Base-by-base conservation (phyloP, 1,284 basidiomycete genomes). In the Cutaneotrichosporon spelunceum region DNA sequence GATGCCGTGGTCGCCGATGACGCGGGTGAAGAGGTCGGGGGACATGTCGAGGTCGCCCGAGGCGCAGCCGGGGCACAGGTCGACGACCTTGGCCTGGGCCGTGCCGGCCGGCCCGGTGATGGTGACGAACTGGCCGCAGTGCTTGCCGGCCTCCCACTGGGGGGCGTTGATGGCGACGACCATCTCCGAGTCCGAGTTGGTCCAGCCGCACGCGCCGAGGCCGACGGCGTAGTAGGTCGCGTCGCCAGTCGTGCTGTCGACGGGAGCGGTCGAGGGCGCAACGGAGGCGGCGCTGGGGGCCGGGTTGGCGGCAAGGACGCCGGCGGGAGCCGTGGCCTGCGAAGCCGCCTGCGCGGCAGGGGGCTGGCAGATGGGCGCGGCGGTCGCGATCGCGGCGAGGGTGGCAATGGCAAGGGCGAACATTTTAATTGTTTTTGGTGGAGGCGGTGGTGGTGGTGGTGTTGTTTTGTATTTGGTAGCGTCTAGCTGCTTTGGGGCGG, bases 21-120 rank as follows among this genome's bases (percentile, higher is more conserved):
- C 67, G 55, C 79, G 73, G 48, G 65, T 59, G 79, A 83, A 83
- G 57, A 82, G 76, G 33, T 69, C 50, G 6, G 76, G 74, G 48
- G 76, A 78, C 72, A 83, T 75, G 78, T 83, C 82, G 67, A 83
- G 78, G 24, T 72, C 73, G 48, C 81, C 80, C 52, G 69, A 72
- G 13, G 58, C 64, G 72, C 82, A 83, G 19, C 68, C 68, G 23
- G 80, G 81, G 73, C 81, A 63, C 11, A 45, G 45, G 62, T 78
- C 77, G 64, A 83, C 88, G 68, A 93, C 82, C 21, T 81, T 83
- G 61, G 87, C 90, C 60, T 87, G 83, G 14, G 73, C 78, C 74
- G 85, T 83, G 68, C 82, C 81, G 75, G 85, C 87, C 59, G 76
- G 68, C 81, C 89, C 88, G 67, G 81, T 88, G 74, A 94, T 85